These are phyloP conservation scores for Neonectria ditissima DNA, from an alignment of 2,329 filamentous ascomycete species.

Conservation along the genomic window DNA sequence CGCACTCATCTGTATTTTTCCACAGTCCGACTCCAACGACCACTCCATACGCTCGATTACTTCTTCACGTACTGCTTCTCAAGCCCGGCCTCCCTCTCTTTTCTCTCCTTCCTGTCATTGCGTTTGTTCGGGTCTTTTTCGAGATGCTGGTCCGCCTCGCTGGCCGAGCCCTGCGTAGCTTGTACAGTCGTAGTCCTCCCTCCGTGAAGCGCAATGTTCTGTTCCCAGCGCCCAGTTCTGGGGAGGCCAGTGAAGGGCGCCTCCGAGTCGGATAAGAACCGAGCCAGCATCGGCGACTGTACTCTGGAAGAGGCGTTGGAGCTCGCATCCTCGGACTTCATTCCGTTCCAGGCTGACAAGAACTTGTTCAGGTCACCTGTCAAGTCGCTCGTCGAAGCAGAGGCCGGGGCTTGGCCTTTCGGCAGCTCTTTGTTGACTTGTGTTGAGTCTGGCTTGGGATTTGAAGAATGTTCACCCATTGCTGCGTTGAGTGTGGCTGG, in stretches of 20 bases:
- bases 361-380: neutral
- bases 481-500: neutral
- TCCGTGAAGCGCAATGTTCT: neutral
- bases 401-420: neutral
- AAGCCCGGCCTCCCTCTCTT: neutral
- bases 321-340: neutral
- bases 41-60: neutral
- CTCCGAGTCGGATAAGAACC: slow-evolving; percentile 1
- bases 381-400: neutral
- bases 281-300: slow-evolving; percentile 7
- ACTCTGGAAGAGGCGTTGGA: neutral
- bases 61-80: neutral
- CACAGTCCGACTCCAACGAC: neutral
- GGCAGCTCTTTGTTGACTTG: neutral
- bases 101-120: neutral
- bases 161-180: neutral
- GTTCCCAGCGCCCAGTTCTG: neutral
- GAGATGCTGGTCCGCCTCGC: neutral
- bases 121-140: neutral
- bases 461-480: neutral
- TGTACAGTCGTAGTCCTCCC: neutral
- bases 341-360: neutral
- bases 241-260: neutral
- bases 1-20: neutral
- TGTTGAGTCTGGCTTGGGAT: neutral